Conservation (phyloP, 139 green algal species). For the Spirogloea muscicola region DNA sequence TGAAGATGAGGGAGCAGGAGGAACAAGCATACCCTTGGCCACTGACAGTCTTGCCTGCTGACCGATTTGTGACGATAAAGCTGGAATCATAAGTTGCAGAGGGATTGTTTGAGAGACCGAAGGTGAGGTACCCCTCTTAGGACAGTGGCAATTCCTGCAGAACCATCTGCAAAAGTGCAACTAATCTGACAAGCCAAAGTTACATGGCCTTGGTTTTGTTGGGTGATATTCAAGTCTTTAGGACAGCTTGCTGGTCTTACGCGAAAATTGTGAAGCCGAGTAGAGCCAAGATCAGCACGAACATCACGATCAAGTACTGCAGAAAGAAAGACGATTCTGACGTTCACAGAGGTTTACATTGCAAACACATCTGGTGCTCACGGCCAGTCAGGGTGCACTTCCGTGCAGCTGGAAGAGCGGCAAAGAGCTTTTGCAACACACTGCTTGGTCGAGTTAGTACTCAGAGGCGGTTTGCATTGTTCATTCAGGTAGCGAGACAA, state of each 20-base stretch:
- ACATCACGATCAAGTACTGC: slow-evolving; percentile 16
- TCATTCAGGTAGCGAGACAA: neutral
- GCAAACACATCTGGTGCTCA: neutral
- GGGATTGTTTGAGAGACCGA: neutral
- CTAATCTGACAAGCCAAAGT: neutral
- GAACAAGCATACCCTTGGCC: too few relatives aligned
- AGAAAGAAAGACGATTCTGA: neutral
- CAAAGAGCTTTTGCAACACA: neutral
- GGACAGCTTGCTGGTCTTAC: neutral
- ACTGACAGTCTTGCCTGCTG: too few relatives aligned
- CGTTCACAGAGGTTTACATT: neutral
- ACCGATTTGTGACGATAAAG: slow-evolving; percentile 2
- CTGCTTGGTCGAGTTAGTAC: neutral
- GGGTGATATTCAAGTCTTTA: neutral
- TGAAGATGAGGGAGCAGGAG: too few relatives aligned
- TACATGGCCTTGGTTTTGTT: neutral
- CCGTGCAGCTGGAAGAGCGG: neutral
- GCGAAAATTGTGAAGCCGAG: slow-evolving; percentile 11
- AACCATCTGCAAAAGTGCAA: too few relatives aligned
- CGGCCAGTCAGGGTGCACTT: neutral
- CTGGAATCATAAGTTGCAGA: neutral
- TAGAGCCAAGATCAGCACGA: neutral
- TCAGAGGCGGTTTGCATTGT: neutral
- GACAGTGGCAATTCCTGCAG: too few relatives aligned
- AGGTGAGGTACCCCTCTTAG: too few relatives aligned